Evolutionary conservation across 257 asterid genomes (phyloP).

Genomic region (Solanum tacnaense): DNA sequence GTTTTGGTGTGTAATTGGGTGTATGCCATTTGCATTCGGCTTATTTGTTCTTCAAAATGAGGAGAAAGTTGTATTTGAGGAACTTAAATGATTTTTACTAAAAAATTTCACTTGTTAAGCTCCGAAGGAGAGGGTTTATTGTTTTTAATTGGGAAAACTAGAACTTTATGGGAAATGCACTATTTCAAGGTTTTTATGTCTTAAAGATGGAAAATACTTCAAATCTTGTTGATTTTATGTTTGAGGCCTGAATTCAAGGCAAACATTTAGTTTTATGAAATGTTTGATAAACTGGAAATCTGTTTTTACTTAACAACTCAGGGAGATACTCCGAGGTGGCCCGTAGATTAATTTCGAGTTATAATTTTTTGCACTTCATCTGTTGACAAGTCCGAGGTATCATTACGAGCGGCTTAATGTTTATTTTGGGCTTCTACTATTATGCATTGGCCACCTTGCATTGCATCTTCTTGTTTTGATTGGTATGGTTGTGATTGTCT

Average conservation of each 20-base stretch:
- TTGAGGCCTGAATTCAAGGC: background rate
- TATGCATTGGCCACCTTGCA: background rate
- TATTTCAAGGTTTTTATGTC: background rate
- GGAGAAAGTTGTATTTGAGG: background rate
- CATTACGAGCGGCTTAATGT: background rate
- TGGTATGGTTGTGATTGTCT: background rate
- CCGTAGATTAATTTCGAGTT: background rate
- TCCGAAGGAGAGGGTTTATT: background rate
- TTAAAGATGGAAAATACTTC: background rate
- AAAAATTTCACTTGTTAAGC: background rate
- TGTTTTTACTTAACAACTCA: background rate
- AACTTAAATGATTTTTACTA: background rate
- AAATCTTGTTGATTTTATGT: background rate
- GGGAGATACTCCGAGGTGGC: background rate
- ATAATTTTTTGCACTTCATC: background rate
- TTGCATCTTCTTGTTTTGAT: background rate
- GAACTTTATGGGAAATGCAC: background rate
- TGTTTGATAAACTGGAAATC: background rate
- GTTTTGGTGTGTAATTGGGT: background rate
- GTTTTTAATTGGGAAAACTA: too few relatives aligned
- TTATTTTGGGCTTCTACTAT: background rate
- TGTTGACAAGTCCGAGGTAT: background rate
- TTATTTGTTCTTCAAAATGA: background rate
- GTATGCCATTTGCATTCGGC: background rate
- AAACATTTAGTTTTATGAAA: too few relatives aligned